These are phyloP conservation scores for sweet orange (Citrus sinensis) DNA, from an alignment of 345 rosid genomes.

Conservation along the genomic window DVS_A1.0 CM039164.1:26897501-26898000, in stretches of 20 bases:
- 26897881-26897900: background rate
- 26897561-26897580: background rate
- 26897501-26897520: conserved; percentile 44
- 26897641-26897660: conserved; percentile 46
- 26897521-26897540: conserved; percentile 35
- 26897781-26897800: conserved; percentile 47
- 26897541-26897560: conserved; percentile 22
- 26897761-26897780: conserved; percentile 57
- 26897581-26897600: background rate
- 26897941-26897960: background rate
- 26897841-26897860: too few relatives aligned
- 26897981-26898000: conserved; percentile 3
- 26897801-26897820: conserved; percentile 23
- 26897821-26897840: background rate
- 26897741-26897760: conserved; percentile 46
- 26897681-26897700: conserved; percentile 52
- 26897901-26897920: background rate
- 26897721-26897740: conserved; percentile 42
- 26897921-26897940: background rate
- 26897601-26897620: background rate
- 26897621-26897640: conserved; percentile 23
- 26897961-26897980: background rate
- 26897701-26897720: conserved; percentile 44
- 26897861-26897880: background rate
- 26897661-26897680: conserved; percentile 41